Base-by-base conservation (phyloP, 139 green algal genomes). In the Chlorella sp. region DNA sequence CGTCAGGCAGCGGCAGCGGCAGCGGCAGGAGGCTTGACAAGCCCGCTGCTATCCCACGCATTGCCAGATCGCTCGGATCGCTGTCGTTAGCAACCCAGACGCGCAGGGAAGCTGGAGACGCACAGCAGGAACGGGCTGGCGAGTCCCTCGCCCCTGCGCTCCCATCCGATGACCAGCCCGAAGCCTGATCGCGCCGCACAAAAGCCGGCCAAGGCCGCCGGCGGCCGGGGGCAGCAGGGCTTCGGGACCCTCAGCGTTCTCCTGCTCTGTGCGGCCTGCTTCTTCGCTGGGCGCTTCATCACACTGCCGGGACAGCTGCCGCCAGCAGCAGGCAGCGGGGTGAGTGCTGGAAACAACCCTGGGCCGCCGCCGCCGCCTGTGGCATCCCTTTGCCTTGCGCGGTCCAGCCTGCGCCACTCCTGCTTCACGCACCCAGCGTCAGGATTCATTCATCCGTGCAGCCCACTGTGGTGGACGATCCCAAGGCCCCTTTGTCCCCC, bases 241-340 rank as follows among this genome's bases (percentile, higher is more conserved):
- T 85, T 51, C 28, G 23, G 32, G 9, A 56, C 63, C 17, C 41
- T 65, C 0, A 20, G 32, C 1, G 62, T 85, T 0, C 4, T 38
- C 4, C 11, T 64, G 2, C 39, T 85, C 1, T 85, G 80, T 16
- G 51, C 78, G 6, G n/a, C 71, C 36, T 85, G 60, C 38, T 87
- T 87, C n/a, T 87, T 87, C 57, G 83, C 70, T 4, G 83, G 83
- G 7, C 82, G 83, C 15, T 87, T 87, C 73, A 47, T 87, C 7
- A 74, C 68, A 4, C 26, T 87, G 28, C 83, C 83, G 0, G 72
- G 41, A 7, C 64, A 64, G 39, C 74, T 87, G 30, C 83, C 82
- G 26, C 44, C 38, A 85, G 26, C 17, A 15, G 9, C 36, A 3
- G 69, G 56, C 55, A 73, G 30, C 3, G 63, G 64, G 79, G 79